Evolutionary conservation across 2,329 filamentous ascomycete species (phyloP), one percentile per base, ranked within the genome.

Genomic region (Colletotrichum cereale): DNA sequence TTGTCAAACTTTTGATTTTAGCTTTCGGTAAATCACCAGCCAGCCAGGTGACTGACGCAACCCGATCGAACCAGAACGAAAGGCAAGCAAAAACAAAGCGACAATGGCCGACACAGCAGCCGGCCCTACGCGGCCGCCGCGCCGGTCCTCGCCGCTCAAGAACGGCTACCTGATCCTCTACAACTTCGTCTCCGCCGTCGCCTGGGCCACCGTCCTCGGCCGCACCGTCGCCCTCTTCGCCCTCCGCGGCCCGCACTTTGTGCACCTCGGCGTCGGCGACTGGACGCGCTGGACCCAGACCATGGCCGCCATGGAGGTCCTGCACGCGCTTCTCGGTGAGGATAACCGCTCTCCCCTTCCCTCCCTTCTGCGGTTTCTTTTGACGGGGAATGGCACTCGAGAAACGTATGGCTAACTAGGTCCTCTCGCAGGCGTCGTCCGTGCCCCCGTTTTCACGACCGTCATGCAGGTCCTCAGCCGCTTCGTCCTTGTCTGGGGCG

Each of bases 381-480:
- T 38, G 24, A 42, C 26, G 29, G 21, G 21, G 1, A 16, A n/a
- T 14, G 12, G 26, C 18, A n/a, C 40, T 34, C 24, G 18, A 58
- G 50, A 34, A 38, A 48, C 14, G 8, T 12, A 7, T 31, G 36
- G 34, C 71, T 73, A 65, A 73, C 68, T 1, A 21, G 14, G 0
- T 14, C n/a, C 18, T 7, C 21, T 18, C 18, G 29, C 64, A 95
- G 93, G 94, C 69, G 81, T 98, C 78, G 96, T 99, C 63, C 91
- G 96, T 77, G 92, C 96, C 1, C 95, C 96, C 2, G 81, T 98
- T 77, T 76, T 92, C 76, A 98, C 96, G 6, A 98, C 96, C 7
- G 82, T 89, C 47, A 95, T 97, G 91, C 96, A 99, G 83, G 95
- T 98, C 73, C 88, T 93, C 29, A 94, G 91, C 69, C 94, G 96